These are phyloP conservation scores for Nothopassalora personata DNA, from an alignment of 2,329 filamentous ascomycete genomes.

Conservation along the genomic window DNA sequence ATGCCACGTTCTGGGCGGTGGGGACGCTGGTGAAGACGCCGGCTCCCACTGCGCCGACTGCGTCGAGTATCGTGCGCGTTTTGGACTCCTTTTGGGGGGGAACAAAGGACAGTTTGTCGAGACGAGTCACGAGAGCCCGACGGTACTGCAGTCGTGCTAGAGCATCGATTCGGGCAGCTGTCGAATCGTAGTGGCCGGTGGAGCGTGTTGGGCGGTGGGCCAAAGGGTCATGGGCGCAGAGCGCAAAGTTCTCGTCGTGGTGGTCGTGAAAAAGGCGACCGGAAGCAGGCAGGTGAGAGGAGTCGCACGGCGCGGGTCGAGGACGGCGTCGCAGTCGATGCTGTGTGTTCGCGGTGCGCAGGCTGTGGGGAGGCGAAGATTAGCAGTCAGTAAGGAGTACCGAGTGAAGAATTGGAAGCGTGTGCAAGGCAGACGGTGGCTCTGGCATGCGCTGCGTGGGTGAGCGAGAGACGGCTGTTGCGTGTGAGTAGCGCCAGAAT, in stretches of 20 bases:
- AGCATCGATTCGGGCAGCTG: background rate
- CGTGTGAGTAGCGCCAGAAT: background rate
- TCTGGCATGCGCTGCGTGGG: background rate
- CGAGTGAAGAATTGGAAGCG: background rate
- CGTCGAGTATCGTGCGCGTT: constrained; percentile 13
- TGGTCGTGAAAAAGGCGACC: background rate
- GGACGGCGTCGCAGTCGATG: background rate
- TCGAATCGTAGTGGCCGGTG: constrained; percentile 4
- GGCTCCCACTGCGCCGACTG: constrained; percentile 9
- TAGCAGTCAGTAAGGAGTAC: background rate
- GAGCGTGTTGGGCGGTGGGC: constrained; percentile 5
- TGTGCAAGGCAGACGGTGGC: background rate
- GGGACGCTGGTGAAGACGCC: constrained; percentile 11
- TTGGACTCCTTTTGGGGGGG: background rate
- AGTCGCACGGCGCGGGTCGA: background rate
- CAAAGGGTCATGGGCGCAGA: constrained; percentile 15
- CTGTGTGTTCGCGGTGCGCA: background rate
- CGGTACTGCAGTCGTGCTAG: background rate
- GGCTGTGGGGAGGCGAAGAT: background rate
- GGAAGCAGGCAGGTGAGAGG: background rate
- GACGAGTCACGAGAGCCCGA: constrained; percentile 13
- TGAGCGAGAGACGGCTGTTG: background rate
- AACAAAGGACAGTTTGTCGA: constrained; percentile 12
- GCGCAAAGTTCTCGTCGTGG: constrained; percentile 7
- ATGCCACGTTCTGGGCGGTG: constrained; percentile 20